Percentiles rank a stretch among this genome's conserved stretches.
Conservation (phyloP, 2,329 filamentous ascomycete genomes). For the Ophiostoma montium region DNA sequence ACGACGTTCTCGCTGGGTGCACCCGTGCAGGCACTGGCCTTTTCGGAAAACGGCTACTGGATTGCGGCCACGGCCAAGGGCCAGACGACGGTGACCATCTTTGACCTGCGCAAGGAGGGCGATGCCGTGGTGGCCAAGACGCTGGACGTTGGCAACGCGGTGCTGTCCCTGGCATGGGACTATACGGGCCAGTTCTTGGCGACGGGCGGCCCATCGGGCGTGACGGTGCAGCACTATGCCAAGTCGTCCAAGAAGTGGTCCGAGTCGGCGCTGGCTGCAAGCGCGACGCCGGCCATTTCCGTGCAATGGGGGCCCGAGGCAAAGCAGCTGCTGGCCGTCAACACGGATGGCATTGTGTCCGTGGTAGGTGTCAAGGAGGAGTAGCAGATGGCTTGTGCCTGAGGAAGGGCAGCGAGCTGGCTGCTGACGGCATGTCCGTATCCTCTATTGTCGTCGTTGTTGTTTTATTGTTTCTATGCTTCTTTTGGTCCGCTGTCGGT, state of each 20-base stretch:
- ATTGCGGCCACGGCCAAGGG: conserved; percentile 70
- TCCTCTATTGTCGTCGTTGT: not conserved
- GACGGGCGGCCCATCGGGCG: conserved; percentile 61
- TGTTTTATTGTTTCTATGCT: not conserved
- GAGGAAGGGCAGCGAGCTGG: too few species aligned
- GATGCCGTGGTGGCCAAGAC: conserved; percentile 68
- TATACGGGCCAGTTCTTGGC: conserved; percentile 91
- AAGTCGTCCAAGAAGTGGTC: conserved; percentile 76
- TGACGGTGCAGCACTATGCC: conserved; percentile 79
- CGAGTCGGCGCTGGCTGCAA: conserved; percentile 59
- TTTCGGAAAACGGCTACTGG: conserved; percentile 97
- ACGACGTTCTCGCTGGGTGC: conserved; percentile 57
- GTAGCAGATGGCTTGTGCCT: not conserved
- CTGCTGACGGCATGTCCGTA: too few species aligned
- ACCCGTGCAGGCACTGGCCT: conserved; percentile 61
- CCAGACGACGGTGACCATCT: conserved; percentile 68
- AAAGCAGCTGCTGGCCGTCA: conserved; percentile 60
- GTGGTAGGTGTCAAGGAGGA: conserved; percentile 46
- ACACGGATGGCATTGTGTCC: conserved; percentile 59
- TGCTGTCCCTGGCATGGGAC: conserved; percentile 77
- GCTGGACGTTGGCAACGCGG: conserved; percentile 70
- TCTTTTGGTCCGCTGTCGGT: not conserved
- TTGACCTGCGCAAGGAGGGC: conserved; percentile 84
- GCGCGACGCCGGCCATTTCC: conserved; percentile 52
- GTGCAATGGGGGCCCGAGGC: conserved; percentile 67